Percentiles rank a stretch among this genome's conserved stretches.
phyloP scores from a whole-genome alignment of 2,329 filamentous ascomycete species.

The Alternaria tenuissima region DNA sequence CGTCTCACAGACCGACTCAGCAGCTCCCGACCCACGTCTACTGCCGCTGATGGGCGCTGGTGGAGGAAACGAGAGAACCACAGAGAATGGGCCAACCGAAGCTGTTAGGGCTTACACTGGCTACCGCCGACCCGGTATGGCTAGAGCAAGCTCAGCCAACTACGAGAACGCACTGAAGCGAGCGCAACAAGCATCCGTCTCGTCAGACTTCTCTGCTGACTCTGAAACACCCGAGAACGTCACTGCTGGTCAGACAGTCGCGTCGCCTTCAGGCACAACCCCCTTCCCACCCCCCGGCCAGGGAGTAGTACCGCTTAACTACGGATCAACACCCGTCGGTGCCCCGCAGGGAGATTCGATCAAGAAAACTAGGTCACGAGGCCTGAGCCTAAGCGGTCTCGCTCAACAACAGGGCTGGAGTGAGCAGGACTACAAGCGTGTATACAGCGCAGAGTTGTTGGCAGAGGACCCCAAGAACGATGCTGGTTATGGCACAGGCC shows the following conservation, averaged over 20 bases:
- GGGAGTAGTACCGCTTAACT: constrained; percentile 45
- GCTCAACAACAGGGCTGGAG: constrained; percentile 46
- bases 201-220: constrained; percentile 34
- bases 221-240: constrained; percentile 21
- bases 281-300: constrained; percentile 42
- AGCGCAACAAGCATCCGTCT: constrained; percentile 33
- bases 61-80: constrained; percentile 7
- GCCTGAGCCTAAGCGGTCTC: constrained; percentile 41
- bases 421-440: constrained; percentile 46
- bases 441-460: constrained; percentile 38
- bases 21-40: constrained; percentile 40
- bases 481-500: constrained; percentile 37
- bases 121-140: constrained; percentile 33
- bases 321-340: constrained; percentile 30
- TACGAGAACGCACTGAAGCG: constrained; percentile 41
- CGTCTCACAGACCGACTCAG: constrained; percentile 45
- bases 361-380: constrained; percentile 41
- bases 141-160: constrained; percentile 41
- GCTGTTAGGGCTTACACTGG: constrained; percentile 35
- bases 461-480: constrained; percentile 31
- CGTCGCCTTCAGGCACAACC: constrained; percentile 23
- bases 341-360: constrained; percentile 32
- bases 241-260: constrained; percentile 22
- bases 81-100: constrained; percentile 26
- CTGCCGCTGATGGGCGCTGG: constrained; percentile 10